phyloP scores from a whole-genome alignment of 2,329 filamentous ascomycete genomes.

The Clonostachys rosea region DNA sequence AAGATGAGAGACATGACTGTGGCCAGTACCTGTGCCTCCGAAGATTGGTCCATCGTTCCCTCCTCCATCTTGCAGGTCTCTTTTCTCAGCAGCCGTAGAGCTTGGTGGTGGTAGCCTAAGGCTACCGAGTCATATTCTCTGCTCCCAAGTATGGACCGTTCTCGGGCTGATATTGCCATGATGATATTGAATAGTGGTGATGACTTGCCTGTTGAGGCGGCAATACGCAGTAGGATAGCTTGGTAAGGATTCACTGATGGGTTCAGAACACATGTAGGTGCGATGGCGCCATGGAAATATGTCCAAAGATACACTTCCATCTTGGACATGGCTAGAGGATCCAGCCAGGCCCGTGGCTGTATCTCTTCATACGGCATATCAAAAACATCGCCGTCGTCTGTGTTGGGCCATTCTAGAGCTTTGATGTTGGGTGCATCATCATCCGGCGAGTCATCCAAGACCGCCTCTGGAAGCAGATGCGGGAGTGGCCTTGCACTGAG shows the following conservation, averaged over 20 bases:
- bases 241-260: conserved; percentile 15
- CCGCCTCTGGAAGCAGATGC: background rate
- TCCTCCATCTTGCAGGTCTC: conserved; percentile 6
- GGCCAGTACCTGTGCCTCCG: conserved; percentile 10
- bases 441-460: background rate
- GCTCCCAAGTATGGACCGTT: conserved; percentile 14
- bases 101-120: conserved; percentile 11
- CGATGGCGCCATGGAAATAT: conserved; percentile 15
- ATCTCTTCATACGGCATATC: background rate
- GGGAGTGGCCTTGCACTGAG: background rate
- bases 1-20: conserved; percentile 14
- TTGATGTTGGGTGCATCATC: background rate
- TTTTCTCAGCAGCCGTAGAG: conserved; percentile 8
- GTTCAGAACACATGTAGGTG: conserved; percentile 14
- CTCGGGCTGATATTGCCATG: conserved; percentile 17
- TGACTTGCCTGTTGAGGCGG: conserved; percentile 8
- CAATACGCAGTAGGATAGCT: conserved; percentile 15
- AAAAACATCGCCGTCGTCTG: too few relatives aligned
- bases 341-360: background rate
- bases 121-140: conserved; percentile 7
- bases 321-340: conserved; percentile 8
- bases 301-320: conserved; percentile 13
- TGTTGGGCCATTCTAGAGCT: too few relatives aligned
- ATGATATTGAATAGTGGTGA: conserved; percentile 17
- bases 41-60: conserved; percentile 3